These are phyloP conservation scores for Psilocybe azurescens DNA, from an alignment of 768 basidiomycete genomes.

Conservation along the genomic window DNA sequence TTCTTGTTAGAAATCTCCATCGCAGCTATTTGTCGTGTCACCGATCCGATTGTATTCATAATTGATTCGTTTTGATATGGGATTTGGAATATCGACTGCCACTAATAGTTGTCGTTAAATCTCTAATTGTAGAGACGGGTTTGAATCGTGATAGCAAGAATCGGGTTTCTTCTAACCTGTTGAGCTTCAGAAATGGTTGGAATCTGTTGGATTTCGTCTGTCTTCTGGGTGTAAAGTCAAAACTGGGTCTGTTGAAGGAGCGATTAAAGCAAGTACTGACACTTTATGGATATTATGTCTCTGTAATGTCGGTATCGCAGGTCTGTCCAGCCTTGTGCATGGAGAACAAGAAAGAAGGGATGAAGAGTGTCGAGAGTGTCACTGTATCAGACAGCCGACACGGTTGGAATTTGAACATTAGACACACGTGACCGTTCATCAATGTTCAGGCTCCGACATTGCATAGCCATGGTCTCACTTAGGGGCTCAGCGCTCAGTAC, in stretches of 20 bases:
- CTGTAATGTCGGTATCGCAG: slow-evolving; percentile 9
- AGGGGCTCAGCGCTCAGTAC: no score
- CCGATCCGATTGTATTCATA: slow-evolving; percentile 53
- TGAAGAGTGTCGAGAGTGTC: background rate
- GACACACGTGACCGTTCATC: slow-evolving; percentile 11
- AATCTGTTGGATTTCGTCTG: background rate
- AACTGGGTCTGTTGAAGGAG: background rate
- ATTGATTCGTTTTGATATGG: background rate
- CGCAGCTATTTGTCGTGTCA: slow-evolving; percentile 72
- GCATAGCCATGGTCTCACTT: slow-evolving; percentile 1
- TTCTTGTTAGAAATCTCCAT: slow-evolving; percentile 68
- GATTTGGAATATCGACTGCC: background rate
- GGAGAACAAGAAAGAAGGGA: slow-evolving; percentile 11
- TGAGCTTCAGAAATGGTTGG: background rate
- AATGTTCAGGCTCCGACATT: background rate
- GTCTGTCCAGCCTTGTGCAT: slow-evolving; percentile 10
- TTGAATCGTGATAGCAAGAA: background rate
- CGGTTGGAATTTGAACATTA: slow-evolving; percentile 15
- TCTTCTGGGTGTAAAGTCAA: background rate
- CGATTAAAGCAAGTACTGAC: background rate
- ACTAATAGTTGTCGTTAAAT: background rate
- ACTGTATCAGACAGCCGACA: background rate
- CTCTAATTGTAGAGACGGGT: background rate
- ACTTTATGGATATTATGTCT: background rate
- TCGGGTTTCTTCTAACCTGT: background rate